These are phyloP conservation scores for Zygotorulaspora florentina DNA, from an alignment of 805 yeast species.

Conservation along the genomic window DNA sequence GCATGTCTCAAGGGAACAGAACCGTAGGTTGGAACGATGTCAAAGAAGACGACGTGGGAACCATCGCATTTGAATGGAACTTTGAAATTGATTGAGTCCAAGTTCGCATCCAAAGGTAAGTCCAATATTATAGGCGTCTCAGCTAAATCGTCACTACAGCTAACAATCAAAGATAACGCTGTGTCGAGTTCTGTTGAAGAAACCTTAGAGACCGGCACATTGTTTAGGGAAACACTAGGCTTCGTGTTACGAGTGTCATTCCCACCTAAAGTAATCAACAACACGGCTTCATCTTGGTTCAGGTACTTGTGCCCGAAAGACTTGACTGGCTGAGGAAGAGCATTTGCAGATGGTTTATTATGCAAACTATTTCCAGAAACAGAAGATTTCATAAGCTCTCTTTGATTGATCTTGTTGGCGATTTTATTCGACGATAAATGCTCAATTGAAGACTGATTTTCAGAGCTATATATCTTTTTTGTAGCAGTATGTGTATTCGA, in stretches of 20 bases:
- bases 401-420: conserved; percentile 6
- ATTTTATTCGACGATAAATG: conserved; percentile 9
- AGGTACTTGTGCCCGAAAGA: conserved; percentile 83
- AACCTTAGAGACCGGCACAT: conserved; percentile 70
- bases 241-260: conserved; percentile 63
- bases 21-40: conserved; percentile 84
- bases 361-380: conserved; percentile 5
- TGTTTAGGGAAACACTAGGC: conserved; percentile 62
- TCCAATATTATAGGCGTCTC: conserved; percentile 66
- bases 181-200: conserved; percentile 85
- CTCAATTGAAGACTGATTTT: conserved; percentile 11
- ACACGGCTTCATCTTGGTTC: conserved; percentile 56
- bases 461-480: conserved; percentile 2
- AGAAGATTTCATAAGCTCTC: conserved; percentile 9
- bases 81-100: conserved; percentile 70
- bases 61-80: conserved; percentile 46
- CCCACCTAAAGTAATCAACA: conserved; percentile 82
- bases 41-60: conserved; percentile 65
- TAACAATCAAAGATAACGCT: conserved; percentile 71
- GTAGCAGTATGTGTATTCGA: background rate
- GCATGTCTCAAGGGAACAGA: conserved; percentile 28
- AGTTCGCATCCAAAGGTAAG: conserved; percentile 74
- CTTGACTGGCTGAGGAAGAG: conserved; percentile 52
- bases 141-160: conserved; percentile 34
- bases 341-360: conserved; percentile 3